A percentile compares a stretch with the other conserved stretches of the same genome.
phyloP scores from a whole-genome alignment of 2,329 filamentous ascomycete genomes.

The Endoconidiophora polonica region DNA sequence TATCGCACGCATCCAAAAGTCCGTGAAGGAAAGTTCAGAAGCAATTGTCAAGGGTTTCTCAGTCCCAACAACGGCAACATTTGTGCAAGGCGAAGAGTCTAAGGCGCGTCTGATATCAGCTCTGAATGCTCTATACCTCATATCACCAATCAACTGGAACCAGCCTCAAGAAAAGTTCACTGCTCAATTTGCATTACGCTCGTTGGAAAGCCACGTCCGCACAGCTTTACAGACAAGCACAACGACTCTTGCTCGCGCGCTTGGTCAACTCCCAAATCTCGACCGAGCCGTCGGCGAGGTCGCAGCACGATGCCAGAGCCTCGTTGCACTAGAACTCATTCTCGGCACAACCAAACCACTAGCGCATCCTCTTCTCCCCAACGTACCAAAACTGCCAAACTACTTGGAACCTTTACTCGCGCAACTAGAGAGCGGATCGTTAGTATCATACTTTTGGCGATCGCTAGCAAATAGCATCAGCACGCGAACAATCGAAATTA shows the following conservation, averaged over 20 bases:
- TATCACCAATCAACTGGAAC: slow-evolving; percentile 44
- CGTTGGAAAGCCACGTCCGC: slow-evolving; percentile 68
- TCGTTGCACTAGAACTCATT: slow-evolving; percentile 71
- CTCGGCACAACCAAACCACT: slow-evolving; percentile 54
- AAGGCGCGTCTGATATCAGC: slow-evolving; percentile 59
- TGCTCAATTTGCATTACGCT: slow-evolving; percentile 56
- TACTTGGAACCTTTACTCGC: slow-evolving; percentile 35
- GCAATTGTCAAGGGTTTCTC: slow-evolving; percentile 73
- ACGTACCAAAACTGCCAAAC: neutral
- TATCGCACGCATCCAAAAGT: slow-evolving; percentile 54
- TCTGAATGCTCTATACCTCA: slow-evolving; percentile 58
- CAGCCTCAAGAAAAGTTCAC: slow-evolving; percentile 31
- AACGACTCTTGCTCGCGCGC: slow-evolving; percentile 53
- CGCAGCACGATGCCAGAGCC: slow-evolving; percentile 70
- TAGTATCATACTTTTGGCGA: slow-evolving; percentile 88
- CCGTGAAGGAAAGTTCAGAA: slow-evolving; percentile 56
- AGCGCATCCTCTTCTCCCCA: slow-evolving; percentile 45
- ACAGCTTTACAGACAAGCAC: slow-evolving; percentile 65
- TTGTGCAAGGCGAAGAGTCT: slow-evolving; percentile 54
- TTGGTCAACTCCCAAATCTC: slow-evolving; percentile 65
- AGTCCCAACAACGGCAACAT: slow-evolving; percentile 40
- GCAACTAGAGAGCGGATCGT: slow-evolving; percentile 70
- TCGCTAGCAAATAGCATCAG: slow-evolving; percentile 65
- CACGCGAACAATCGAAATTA: slow-evolving; percentile 65
- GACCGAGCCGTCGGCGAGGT: slow-evolving; percentile 72